Evolutionary conservation across 257 asterid genomes (phyloP), one percentile per base, ranked within the genome.

Genomic region (Plantago major): DNA sequence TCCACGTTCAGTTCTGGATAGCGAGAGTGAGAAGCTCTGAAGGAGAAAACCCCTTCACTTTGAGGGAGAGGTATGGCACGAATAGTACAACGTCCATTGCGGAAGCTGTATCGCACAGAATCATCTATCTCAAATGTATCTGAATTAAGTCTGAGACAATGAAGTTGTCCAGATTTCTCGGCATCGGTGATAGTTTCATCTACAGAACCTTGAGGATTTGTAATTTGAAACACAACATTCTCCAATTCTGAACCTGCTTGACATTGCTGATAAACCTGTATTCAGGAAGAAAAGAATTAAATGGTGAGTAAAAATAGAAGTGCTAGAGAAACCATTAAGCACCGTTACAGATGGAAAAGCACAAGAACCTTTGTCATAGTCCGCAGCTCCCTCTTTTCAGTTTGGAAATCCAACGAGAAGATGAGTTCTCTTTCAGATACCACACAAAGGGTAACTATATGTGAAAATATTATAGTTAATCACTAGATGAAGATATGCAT

Each of bases 211-310:
- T 72, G 61, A 44, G 85, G 54, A 55, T 78, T 65, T 49, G 71
- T 28, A 22, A 87, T 70, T 74, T 80, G 84, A 73, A 84, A 84
- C n/a, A 59, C 65, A 17, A 84, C n/a, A 40, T 82, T 71, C 59
- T 87, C 79, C 78, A 87, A 58, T 28, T 48, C 60, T 26, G 89
- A 76, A 73, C 92, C 92, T 30, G 79, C 78, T 67, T 65, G 56
- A 47, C 77, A 76, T 55, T 54, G 70, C 61, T 69, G 48, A 67
- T 81, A 81, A 38, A 74, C 69, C 95, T 86, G 83, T 55, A 65
- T 57, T 48, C 11, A 30, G 56, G 45, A 58, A 69, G 14, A 42
- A 58, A 53, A 45, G 54, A 46, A 58, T 40, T 45, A 53, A 17
- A 51, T 37, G 64, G 44, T 30, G 37, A 30, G 37, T n/a, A n/a